These are phyloP conservation scores for Capsicum rhomboideum DNA, from an alignment of 257 asterid genomes.

Conservation along the genomic window DNA sequence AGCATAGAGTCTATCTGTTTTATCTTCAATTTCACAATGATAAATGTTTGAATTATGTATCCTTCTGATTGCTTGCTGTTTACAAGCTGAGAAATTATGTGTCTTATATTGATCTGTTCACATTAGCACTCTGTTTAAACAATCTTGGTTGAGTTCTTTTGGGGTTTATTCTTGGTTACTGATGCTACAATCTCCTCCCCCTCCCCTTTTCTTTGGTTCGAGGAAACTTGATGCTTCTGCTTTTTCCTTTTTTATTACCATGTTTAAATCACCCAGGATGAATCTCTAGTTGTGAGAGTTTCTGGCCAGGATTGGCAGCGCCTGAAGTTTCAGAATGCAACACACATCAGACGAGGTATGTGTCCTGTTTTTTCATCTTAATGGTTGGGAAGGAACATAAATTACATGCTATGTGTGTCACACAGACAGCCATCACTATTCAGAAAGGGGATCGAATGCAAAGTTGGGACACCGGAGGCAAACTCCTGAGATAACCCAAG, in stretches of 20 bases:
- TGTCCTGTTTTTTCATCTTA: neutral
- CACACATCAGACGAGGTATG: neutral
- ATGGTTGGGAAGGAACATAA: neutral
- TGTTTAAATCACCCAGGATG: conserved; percentile 39
- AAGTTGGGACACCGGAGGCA: conserved; percentile 8
- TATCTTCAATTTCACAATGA: neutral
- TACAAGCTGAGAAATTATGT: neutral
- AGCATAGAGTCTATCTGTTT: neutral
- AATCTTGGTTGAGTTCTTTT: neutral
- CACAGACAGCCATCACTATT: conserved; percentile 33
- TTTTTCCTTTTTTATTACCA: neutral
- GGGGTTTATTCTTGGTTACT: neutral
- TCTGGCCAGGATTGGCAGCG: conserved; percentile 44
- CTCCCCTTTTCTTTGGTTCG: neutral
- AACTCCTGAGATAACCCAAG: conserved; percentile 17
- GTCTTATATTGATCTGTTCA: neutral
- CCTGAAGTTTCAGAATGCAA: conserved; percentile 33
- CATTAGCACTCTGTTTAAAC: neutral
- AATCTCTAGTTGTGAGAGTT: conserved; percentile 28
- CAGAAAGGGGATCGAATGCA: conserved; percentile 22
- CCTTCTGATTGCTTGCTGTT: neutral
- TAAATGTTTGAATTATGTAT: neutral
- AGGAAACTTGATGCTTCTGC: neutral
- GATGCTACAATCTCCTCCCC: neutral
- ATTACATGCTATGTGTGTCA: neutral